A percentile compares a stretch with the other conserved stretches of the same genome.
These are phyloP conservation scores for Pyrrhoderma lamaoense DNA, from an alignment of 1,284 basidiomycete genomes.

Conservation along the genomic window DNA sequence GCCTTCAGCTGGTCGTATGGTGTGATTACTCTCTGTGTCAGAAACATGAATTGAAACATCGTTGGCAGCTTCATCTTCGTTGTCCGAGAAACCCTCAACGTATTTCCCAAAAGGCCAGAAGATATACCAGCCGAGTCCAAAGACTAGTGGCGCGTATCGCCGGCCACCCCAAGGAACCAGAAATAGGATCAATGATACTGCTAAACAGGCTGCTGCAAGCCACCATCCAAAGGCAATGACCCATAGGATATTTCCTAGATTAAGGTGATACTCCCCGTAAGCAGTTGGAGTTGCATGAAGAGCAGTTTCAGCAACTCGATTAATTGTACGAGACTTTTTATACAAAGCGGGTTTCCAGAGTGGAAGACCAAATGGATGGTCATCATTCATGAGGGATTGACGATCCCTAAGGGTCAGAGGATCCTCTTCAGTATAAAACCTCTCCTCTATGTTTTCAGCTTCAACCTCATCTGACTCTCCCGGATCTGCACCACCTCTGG, in stretches of 20 bases:
- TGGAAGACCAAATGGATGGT: conserved; percentile 97
- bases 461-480: conserved; percentile 31
- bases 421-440: conserved; percentile 55
- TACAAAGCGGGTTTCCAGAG: conserved; percentile 99
- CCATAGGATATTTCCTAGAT: conserved; percentile 95
- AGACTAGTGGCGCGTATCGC: conserved; percentile 82
- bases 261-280: conserved; percentile 83
- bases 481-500: conserved; percentile 27
- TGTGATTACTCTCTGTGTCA: conserved; percentile 23
- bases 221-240: conserved; percentile 84
- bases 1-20: conserved; percentile 26
- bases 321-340: conserved; percentile 96
- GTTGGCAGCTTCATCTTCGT: conserved; percentile 31
- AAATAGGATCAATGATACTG: conserved; percentile 63
- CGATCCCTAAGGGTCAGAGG: conserved; percentile 96
- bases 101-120: conserved; percentile 99
- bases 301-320: conserved; percentile 91
- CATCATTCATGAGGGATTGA: conserved; percentile 97
- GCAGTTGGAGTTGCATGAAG: conserved; percentile 90
- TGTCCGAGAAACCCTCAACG: conserved; percentile 76
- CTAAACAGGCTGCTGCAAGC: conserved; percentile 71
- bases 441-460: conserved; percentile 26
- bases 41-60: conserved; percentile 29
- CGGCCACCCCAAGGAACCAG: conserved; percentile 73
- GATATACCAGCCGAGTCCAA: conserved; percentile 93